Evolutionary conservation across 2,329 filamentous ascomycete genomes (phyloP), one percentile per base, ranked within the genome.

Genomic region (Trichoderma sp.): DNA sequence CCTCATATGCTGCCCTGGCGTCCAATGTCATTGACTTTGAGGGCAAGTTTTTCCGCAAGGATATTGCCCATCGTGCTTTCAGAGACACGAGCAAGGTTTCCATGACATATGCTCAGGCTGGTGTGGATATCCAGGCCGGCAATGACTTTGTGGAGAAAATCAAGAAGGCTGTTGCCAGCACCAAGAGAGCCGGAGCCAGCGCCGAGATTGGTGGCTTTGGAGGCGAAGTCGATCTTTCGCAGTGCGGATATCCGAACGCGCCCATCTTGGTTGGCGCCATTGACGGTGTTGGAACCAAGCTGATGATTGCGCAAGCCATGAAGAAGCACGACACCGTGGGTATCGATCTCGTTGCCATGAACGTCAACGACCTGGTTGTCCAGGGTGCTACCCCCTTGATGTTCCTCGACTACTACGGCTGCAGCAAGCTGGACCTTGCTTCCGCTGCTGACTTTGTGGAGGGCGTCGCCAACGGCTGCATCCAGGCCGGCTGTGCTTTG

Each of bases 381-480:
- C 94, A 98, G 82, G 96, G 96, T 66, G 96, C 96, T 14, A 93
- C 96, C 74, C 94, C 96, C 2, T 86, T 98, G 72, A 96, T 96
- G 85, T 98, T 99, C 86, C 89, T 98, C 71, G 96, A 99, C 83
- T 98, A 97, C 86, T 97, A 96, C 81, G 95, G 94, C 70, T 97
- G 94, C 85, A 94, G 92, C 79, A 91, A 91, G 79, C 87, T 99
- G 26, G 89, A 96, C 73, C 87, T 95, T 10, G 84, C 89, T 46
- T 89, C 89, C 5, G 93, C 94, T 0, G 90, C 91, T 13, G 86
- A 89, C n/a, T 98, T 99, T 77, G 92, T 99, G 51, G 88, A 93
- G 76, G 94, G 96, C 71, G 94, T 99, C 3, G 94, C 94, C 2
- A 86, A 90, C 34, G 96, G 96, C 59, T 99, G 96, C 81, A 88